These are phyloP conservation scores for Naganishia albida DNA, from an alignment of 1,284 basidiomycete species.

Conservation along the genomic window DNA sequence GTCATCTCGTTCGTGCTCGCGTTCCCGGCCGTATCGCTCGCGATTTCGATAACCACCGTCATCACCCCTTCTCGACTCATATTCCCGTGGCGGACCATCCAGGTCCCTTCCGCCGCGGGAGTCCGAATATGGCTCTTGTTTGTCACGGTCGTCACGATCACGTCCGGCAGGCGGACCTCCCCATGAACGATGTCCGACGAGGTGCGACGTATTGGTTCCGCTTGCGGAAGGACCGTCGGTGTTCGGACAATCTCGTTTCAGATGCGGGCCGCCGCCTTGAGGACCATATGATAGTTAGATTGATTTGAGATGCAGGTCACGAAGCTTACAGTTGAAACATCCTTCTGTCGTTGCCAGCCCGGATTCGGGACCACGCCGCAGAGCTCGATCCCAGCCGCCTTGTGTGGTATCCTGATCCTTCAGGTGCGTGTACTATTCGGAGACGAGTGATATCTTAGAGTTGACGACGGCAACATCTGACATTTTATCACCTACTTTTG, in stretches of 20 bases:
- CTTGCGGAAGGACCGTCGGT: constrained; percentile 40
- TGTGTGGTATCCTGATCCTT: constrained; percentile 90
- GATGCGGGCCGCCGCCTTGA: constrained; percentile 73
- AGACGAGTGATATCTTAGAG: not conserved
- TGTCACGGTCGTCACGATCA: constrained; percentile 23
- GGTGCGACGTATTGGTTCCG: constrained; percentile 39
- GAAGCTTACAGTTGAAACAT: constrained; percentile 72
- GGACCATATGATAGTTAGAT: not conserved
- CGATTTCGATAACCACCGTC: constrained; percentile 38
- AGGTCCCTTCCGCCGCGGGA: constrained; percentile 26
- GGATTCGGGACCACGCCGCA: constrained; percentile 59
- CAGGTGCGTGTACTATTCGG: constrained; percentile 80
- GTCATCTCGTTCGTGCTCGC: constrained; percentile 33
- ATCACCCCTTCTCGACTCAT: constrained; percentile 22
- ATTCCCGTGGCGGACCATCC: constrained; percentile 14
- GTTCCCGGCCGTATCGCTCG: constrained; percentile 33
- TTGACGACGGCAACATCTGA: not conserved
- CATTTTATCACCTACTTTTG: constrained; percentile 45
- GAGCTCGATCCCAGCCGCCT: constrained; percentile 69
- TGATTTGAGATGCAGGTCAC: not conserved
- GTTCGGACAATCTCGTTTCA: constrained; percentile 65
- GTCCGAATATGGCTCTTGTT: constrained; percentile 20
- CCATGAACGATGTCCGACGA: constrained; percentile 36
- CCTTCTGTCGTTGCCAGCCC: constrained; percentile 59
- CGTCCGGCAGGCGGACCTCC: constrained; percentile 30